These are phyloP conservation scores for Trametes punicea DNA, from an alignment of 768 basidiomycete genomes.

Conservation along the genomic window DNA sequence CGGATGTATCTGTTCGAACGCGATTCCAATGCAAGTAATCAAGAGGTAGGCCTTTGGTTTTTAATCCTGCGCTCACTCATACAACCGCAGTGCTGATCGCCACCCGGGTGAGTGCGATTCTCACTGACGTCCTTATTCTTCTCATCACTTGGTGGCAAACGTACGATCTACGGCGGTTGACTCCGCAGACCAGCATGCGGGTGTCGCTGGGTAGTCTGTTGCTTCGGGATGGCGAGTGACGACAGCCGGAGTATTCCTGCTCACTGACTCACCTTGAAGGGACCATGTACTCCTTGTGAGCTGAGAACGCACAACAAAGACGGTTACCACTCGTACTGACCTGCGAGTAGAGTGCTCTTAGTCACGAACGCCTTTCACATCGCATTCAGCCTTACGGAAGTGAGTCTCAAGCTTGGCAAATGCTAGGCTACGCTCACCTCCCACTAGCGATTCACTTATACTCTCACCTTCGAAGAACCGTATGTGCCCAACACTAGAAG, in stretches of 20 bases:
- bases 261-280: neutral
- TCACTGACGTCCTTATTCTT: slow-evolving; percentile 6
- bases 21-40: neutral
- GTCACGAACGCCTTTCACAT: slow-evolving; percentile 3
- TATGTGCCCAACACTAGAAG: neutral
- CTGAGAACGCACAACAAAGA: no score
- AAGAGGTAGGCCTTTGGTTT: neutral
- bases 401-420: neutral
- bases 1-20: neutral
- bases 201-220: neutral
- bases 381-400: neutral
- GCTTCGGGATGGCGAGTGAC: slow-evolving; percentile 6
- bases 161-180: neutral
- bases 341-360: neutral
- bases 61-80: no score
- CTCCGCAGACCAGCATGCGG: neutral
- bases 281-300: slow-evolving; percentile 15
- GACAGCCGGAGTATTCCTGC: neutral
- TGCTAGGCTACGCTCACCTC: neutral
- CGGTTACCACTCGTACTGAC: neutral
- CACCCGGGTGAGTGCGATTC: neutral
- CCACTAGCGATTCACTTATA: neutral
- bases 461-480: slow-evolving; percentile 2
- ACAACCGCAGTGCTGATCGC: neutral
- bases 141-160: slow-evolving; percentile 5